These are phyloP conservation scores for Globisporangium parvum DNA, from an alignment of 352 stramenopile genomes.

Conservation along the genomic window DNA sequence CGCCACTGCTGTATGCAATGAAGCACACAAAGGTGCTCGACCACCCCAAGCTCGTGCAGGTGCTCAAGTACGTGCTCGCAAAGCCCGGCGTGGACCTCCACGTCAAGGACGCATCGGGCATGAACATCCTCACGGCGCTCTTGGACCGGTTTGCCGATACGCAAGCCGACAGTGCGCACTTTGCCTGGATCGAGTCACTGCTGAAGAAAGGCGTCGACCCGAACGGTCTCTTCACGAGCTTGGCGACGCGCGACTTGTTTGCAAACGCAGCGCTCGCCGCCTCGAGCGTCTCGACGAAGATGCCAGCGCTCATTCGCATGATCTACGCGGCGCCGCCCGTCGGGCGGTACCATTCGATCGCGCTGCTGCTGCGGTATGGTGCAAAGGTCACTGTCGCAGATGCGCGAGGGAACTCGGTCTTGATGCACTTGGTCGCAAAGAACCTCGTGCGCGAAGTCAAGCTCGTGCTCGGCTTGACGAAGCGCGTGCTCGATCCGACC, in stretches of 20 bases:
- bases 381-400: constrained; percentile 44
- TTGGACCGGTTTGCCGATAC: constrained; percentile 53
- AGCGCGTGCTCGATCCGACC: constrained; percentile 33
- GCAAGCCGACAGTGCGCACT: constrained; percentile 17
- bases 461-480: constrained; percentile 37
- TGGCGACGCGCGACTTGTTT: constrained; percentile 27
- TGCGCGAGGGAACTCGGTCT: constrained; percentile 43
- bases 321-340: constrained; percentile 25
- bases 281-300: constrained; percentile 20
- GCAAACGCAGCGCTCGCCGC: constrained; percentile 26
- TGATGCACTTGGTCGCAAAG: constrained; percentile 49
- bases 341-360: constrained; percentile 33
- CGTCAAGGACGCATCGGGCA: constrained; percentile 28
- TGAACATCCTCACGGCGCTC: constrained; percentile 45
- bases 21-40: constrained; percentile 31
- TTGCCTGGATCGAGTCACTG: constrained; percentile 39
- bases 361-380: constrained; percentile 49
- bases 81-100: constrained; percentile 34
- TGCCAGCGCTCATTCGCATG: constrained; percentile 40
- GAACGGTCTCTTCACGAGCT: constrained; percentile 40
- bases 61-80: constrained; percentile 46
- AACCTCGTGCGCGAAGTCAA: constrained; percentile 45
- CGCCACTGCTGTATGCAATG: constrained; percentile 43
- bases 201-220: constrained; percentile 47
- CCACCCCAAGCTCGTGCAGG: constrained; percentile 17